Base-by-base conservation (phyloP, 441 rosid genomes). In the Bruguiera hainesii region DNA sequence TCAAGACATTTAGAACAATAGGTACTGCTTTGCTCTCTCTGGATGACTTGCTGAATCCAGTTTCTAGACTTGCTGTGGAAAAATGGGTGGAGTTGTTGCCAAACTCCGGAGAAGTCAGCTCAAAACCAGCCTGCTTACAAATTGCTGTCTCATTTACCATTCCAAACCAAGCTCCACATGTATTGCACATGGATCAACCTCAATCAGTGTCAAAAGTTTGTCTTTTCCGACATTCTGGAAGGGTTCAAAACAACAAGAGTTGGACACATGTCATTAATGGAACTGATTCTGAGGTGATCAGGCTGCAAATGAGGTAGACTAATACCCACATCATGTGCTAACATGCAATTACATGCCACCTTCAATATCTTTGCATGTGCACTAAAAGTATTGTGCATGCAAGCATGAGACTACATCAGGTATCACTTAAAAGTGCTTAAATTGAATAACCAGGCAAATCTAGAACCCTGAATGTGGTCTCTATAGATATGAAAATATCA, bases 1-100 rank as follows among this genome's bases (percentile, higher is more conserved):
- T 75, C 29, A 80, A 79, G 74, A 69, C 79, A 62, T 75, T 70
- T 65, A 83, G 78, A 70, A 80, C 52, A 68, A 57, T 91, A 67
- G 99, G 98, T 5, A 71, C 79, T 67, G 67, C 83, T 35, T 83
- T 85, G 58, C 79, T 94, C 57, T 80, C 96, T 70, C 72, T 89
- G 46, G 65, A 78, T 25, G 81, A 86, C 76, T 76, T 83, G 55
- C 72, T 84, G 23, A 78, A 53, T 76, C 93, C 98, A 18, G 74
- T 65, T 60, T 72, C 93, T 52, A 83, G 79, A 80, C 90, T 89
- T 63, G 66, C 87, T 28, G 82, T 67, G 61, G 91, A 91, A 58
- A 85, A 84, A 73, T 94, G 99, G 97, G 74, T 94, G 75, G 91
- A 85, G 70, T 65, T 91, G 72, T 70, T 68, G 42, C 89, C 91